phyloP scores from a whole-genome alignment of 2,329 filamentous ascomycete species.

The Cercospora nicotianae region DNA sequence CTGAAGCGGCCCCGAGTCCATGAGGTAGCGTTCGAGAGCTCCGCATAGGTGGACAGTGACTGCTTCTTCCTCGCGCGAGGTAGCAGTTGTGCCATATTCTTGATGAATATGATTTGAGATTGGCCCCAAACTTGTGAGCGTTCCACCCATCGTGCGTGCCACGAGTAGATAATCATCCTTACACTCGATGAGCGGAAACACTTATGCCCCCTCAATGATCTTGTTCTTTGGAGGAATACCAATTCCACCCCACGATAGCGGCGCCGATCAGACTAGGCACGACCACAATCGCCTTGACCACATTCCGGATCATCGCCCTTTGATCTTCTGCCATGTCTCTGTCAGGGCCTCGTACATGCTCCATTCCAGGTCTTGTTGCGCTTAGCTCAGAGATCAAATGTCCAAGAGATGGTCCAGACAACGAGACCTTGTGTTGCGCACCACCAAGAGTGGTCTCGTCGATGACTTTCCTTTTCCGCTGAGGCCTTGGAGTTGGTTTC shows the following conservation, averaged over 20 bases:
- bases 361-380: constrained; percentile 35
- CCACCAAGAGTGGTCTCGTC: constrained; percentile 25
- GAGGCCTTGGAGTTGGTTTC: neutral
- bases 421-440: constrained; percentile 34
- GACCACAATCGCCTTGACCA: constrained; percentile 15
- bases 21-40: neutral
- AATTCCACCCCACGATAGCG: constrained; percentile 12
- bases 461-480: constrained; percentile 5
- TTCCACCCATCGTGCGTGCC: neutral
- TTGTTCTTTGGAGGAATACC: neutral
- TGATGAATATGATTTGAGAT: neutral
- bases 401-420: constrained; percentile 33
- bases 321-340: constrained; percentile 34
- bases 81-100: neutral
- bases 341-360: constrained; percentile 28
- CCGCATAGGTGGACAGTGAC: neutral
- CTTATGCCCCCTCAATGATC: neutral
- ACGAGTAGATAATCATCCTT: neutral
- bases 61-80: neutral
- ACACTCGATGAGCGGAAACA: neutral
- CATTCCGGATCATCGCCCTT: constrained; percentile 8
- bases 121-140: neutral
- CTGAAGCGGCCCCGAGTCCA: neutral
- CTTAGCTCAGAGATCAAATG: constrained; percentile 35
- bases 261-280: constrained; percentile 12